Percentiles rank a stretch among this genome's conserved stretches.
Conservation (phyloP, 1,284 basidiomycete genomes). For the Mycena sp. region DNA sequence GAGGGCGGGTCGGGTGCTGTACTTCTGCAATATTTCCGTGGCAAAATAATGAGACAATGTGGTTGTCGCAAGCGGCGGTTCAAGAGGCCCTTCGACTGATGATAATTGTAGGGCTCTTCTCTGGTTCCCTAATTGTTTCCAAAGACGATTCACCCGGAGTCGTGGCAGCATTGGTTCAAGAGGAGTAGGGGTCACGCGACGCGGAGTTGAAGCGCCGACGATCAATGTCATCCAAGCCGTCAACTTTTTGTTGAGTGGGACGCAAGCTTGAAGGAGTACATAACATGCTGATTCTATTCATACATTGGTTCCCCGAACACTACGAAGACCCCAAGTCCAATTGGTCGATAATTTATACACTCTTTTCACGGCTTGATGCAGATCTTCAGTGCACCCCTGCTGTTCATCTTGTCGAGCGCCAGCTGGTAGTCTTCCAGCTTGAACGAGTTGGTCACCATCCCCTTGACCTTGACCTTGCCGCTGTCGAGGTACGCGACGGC, state of each 20-base stretch:
- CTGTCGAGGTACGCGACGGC: conserved; percentile 89
- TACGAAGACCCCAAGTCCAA: no score
- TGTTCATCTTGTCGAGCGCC: conserved; percentile 87
- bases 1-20: conserved; percentile 67
- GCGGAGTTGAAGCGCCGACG: no score
- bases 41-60: conserved; percentile 76
- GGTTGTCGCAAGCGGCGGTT: conserved; percentile 66
- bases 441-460: conserved; percentile 86
- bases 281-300: no score
- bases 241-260: no score
- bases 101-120: conserved; percentile 47
- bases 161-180: conserved; percentile 1
- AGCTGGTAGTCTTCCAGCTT: conserved; percentile 81
- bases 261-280: no score
- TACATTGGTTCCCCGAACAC: no score
- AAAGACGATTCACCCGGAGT: conserved; percentile 21
- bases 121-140: neutral
- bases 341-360: no score
- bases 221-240: no score
- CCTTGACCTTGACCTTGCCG: conserved; percentile 84
- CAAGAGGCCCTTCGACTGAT: conserved; percentile 63
- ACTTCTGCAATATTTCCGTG: conserved; percentile 59
- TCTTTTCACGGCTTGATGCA: conserved; percentile 61
- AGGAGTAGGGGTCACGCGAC: no score
- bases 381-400: conserved; percentile 74